Evolutionary conservation across 2,329 filamentous ascomycete genomes (phyloP).

Genomic region (Xylariaceae sp.): DNA sequence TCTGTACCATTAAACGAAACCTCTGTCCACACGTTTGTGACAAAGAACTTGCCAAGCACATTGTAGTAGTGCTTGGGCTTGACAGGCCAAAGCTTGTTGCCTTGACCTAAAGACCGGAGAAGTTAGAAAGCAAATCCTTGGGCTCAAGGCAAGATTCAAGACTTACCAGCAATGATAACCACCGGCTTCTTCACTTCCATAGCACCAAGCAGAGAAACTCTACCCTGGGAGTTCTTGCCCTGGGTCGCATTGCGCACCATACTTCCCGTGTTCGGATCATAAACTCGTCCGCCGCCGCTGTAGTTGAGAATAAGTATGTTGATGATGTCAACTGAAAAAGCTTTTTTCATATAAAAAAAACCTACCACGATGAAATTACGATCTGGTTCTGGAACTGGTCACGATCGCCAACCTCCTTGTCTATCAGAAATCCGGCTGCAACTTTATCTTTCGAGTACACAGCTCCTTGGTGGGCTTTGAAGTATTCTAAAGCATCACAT

Average conservation of each 20-base stretch:
- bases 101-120: constrained; percentile 31
- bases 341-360: too few relatives aligned
- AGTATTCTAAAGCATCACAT: constrained; percentile 61
- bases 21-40: constrained; percentile 67
- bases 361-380: constrained; percentile 60
- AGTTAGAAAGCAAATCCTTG: too few relatives aligned
- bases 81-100: constrained; percentile 43
- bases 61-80: constrained; percentile 55
- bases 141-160: too few relatives aligned
- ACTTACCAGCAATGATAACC: constrained; percentile 49
- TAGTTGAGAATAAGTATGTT: constrained; percentile 1
- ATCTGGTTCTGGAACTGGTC: constrained; percentile 59
- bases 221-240: background rate
- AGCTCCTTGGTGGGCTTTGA: constrained; percentile 56
- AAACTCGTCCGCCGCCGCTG: constrained; percentile 25
- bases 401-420: constrained; percentile 46
- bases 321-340: background rate
- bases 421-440: constrained; percentile 55
- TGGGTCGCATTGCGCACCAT: background rate
- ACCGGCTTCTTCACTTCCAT: constrained; percentile 33
- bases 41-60: constrained; percentile 64
- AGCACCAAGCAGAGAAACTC: background rate
- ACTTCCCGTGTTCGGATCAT: constrained; percentile 35
- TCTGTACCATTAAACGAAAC: constrained; percentile 33
- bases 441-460: constrained; percentile 46